Evolutionary conservation across 495 filamentous ascomycete genomes (phyloP), one percentile per base, ranked within the genome.

Genomic region (Alectoria sarmentosa): DNA sequence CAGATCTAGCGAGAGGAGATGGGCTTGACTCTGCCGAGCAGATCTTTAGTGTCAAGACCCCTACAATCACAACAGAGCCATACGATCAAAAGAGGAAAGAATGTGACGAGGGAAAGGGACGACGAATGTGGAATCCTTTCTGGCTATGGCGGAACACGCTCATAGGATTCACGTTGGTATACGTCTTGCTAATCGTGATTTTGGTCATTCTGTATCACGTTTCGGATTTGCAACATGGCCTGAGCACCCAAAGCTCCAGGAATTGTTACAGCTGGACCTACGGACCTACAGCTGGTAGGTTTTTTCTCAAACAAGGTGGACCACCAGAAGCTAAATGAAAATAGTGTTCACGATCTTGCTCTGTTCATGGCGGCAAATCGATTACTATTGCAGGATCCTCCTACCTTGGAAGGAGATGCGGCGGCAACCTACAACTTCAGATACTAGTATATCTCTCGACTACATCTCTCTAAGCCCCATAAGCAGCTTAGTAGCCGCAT

Each of bases 321-420:
- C 6, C 48, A 7, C 23, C 26, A 52, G 30, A 55, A 10, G 19
- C 52, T 55, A 34, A 55, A 2, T 21, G 15, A 21, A 2, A 55
- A 0, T 5, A 55, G 52, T 55, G 3, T 55, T 55, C 17, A 7
- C 52, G 5, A 34, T 55, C 52, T 17, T 55, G 3, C 52, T 55
- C 17, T 55, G 52, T 55, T 21, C 23, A 55, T 55, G 52, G 52
- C 52, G 28, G 52, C 30, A 34, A 34, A 30, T 55, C 26, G 52
- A 55, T 36, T 55, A 55, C 17, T 34, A 32, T 21, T 55, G 52
- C 52, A 55, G n/a, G 52, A 55, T 34, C 15, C 52, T 55, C 21
- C 30, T 34, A n/a, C 52, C 52, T 34, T 55, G 52, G 52, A 19
- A 55, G 17, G 52, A 55, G 52, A 55, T 55, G 52, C 52, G 15